phyloP scores from a whole-genome alignment of 768 basidiomycete species.

The Coprinopsis sp. region DNA sequence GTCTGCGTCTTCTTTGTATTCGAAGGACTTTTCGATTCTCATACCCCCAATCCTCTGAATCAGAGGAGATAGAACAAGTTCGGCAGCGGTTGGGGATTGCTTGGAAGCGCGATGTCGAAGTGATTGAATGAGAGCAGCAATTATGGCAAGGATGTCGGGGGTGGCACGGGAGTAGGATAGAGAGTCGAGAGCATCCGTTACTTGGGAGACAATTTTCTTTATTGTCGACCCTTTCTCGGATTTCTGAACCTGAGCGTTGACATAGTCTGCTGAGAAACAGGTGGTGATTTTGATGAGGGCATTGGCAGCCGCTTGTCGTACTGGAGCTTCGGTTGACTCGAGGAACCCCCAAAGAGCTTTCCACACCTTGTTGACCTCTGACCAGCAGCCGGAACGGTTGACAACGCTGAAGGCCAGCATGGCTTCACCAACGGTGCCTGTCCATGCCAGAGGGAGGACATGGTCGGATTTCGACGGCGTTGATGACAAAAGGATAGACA shows the following conservation, averaged over 20 bases:
- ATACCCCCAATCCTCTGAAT: conserved; percentile 71
- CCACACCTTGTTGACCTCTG: conserved; percentile 65
- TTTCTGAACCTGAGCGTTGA: conserved; percentile 48
- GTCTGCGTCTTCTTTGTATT: conserved; percentile 87
- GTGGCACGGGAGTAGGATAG: conserved; percentile 70
- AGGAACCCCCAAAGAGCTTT: conserved; percentile 72
- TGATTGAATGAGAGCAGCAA: conserved; percentile 62
- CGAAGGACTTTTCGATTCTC: conserved; percentile 76
- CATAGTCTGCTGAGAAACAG: conserved; percentile 66
- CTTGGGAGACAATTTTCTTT: conserved; percentile 56
- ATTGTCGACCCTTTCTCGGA: conserved; percentile 50
- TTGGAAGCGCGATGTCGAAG: conserved; percentile 47
- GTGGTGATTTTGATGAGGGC: conserved; percentile 60
- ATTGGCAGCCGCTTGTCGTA: conserved; percentile 59
- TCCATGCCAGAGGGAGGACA: conserved; percentile 71
- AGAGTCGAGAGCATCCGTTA: conserved; percentile 65
- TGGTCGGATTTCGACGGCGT: conserved; percentile 67
- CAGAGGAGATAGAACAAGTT: conserved; percentile 63
- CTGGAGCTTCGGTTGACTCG: conserved; percentile 58
- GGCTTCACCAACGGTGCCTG: conserved; percentile 67
- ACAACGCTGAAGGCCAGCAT: conserved; percentile 59
- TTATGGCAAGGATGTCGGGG: conserved; percentile 72
- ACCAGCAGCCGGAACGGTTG: conserved; percentile 45
- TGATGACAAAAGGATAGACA: conserved; percentile 64
- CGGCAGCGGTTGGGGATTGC: conserved; percentile 53